A percentile compares a stretch with the other conserved stretches of the same genome.
phyloP scores from a whole-genome alignment of 2,329 filamentous ascomycete genomes.

The Aureobasidium sp. region DNA sequence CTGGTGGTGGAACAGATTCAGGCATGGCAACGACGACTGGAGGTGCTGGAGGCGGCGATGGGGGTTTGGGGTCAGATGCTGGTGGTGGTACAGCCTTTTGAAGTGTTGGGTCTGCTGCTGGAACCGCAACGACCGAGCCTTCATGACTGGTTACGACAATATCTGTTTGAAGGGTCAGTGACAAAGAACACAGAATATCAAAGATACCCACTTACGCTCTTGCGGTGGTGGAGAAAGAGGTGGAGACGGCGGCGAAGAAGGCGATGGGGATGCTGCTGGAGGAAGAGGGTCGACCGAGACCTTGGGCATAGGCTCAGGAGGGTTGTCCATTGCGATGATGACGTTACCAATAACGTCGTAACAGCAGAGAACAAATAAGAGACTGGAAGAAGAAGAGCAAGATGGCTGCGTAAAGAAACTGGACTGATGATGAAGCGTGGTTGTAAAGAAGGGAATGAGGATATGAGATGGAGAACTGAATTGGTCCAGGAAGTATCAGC shows the following conservation, averaged over 20 bases:
- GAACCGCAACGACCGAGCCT: slow-evolving; percentile 2
- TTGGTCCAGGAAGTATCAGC: neutral
- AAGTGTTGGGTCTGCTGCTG: slow-evolving; percentile 5
- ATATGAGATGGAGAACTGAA: neutral
- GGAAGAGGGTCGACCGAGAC: slow-evolving; percentile 5
- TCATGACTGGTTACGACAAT: slow-evolving; percentile 8
- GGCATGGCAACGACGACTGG: neutral
- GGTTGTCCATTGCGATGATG: slow-evolving; percentile 8
- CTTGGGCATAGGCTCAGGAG: slow-evolving; percentile 13
- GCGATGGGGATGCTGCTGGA: neutral
- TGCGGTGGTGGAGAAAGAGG: neutral
- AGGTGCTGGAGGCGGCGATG: slow-evolving; percentile 5
- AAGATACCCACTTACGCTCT: neutral
- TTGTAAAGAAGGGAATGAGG: neutral
- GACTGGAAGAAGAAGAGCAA: neutral
- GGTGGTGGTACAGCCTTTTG: slow-evolving; percentile 2
- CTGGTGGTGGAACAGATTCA: neutral
- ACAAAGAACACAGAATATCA: neutral
- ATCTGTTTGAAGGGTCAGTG: neutral
- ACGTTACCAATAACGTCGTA: neutral
- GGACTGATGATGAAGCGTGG: neutral
- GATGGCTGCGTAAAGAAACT: neutral
- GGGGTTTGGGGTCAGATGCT: neutral
- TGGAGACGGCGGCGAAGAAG: neutral
- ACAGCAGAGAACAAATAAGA: neutral